A percentile compares a stretch with the other conserved stretches of the same genome.
Evolutionary conservation across 2,329 filamentous ascomycete species (phyloP).

Genomic region (Arthrobotrys entomopaga): DNA sequence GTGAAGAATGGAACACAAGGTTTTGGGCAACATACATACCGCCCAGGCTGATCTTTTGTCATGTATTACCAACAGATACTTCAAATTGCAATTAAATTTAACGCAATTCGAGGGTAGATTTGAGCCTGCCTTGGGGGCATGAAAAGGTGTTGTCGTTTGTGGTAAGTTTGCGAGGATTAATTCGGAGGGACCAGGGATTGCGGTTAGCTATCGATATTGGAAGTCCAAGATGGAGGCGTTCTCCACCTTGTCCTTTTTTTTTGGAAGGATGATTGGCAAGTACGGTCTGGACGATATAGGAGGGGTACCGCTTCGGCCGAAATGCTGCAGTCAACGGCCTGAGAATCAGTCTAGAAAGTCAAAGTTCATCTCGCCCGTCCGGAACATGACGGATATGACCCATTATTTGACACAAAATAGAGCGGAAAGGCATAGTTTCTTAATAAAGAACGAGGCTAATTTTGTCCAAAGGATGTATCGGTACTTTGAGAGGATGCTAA

Average conservation of each 20-base stretch:
- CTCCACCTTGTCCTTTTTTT: slow-evolving; percentile 42
- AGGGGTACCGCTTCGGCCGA: slow-evolving; percentile 11
- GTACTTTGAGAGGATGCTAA: slow-evolving; percentile 42
- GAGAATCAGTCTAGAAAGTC: slow-evolving; percentile 36
- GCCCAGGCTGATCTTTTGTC: slow-evolving; percentile 5
- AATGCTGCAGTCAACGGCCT: not conserved
- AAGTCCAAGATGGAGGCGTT: slow-evolving; percentile 11
- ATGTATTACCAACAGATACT: slow-evolving; percentile 32
- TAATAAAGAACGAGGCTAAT: slow-evolving; percentile 24
- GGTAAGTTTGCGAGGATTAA: slow-evolving; percentile 43
- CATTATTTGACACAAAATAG: slow-evolving; percentile 24
- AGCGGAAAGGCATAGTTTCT: slow-evolving; percentile 27
- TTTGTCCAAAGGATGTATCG: slow-evolving; percentile 36
- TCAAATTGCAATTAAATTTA: slow-evolving; percentile 13
- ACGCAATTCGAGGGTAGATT: slow-evolving; percentile 4
- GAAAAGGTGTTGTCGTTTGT: slow-evolving; percentile 53
- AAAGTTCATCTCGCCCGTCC: slow-evolving; percentile 17
- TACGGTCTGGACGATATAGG: not conserved
- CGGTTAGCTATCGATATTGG: slow-evolving; percentile 53
- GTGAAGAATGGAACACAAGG: slow-evolving; percentile 49
- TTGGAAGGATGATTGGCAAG: slow-evolving; percentile 18
- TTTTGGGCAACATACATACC: slow-evolving; percentile 2
- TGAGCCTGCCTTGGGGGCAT: not conserved
- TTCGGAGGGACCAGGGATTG: slow-evolving; percentile 23
- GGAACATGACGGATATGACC: slow-evolving; percentile 36